phyloP scores from a whole-genome alignment of 805 yeast genomes.

The Debaryomyces tyrocola region DNA sequence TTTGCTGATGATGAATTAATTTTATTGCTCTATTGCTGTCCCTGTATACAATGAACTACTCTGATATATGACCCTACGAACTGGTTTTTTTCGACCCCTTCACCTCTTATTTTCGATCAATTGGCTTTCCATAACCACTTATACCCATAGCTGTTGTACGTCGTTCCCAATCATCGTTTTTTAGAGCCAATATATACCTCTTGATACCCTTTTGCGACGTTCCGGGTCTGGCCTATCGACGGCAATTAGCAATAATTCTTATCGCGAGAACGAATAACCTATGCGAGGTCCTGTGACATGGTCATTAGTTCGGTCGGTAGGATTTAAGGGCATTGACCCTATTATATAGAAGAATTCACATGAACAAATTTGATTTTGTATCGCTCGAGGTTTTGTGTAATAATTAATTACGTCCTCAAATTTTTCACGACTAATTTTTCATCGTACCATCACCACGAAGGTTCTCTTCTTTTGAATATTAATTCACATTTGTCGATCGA shows the following conservation, averaged over 20 bases:
- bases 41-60: slow-evolving; percentile 1
- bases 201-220: no score
- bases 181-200: no score
- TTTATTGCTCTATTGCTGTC: slow-evolving; percentile 4
- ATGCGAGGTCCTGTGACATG: no score
- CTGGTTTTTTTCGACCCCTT: no score
- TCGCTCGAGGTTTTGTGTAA: not conserved
- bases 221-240: no score
- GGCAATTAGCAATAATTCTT: no score
- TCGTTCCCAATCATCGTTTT: no score
- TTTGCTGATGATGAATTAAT: not conserved
- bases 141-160: no score
- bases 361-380: not conserved
- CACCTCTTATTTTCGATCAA: no score
- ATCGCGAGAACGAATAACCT: no score
- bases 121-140: no score
- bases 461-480: not conserved
- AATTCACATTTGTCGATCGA: slow-evolving; percentile 50
- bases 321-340: not conserved
- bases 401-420: not conserved
- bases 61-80: no score
- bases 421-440: slow-evolving; percentile 6
- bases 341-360: not conserved
- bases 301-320: not conserved
- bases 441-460: not conserved